phyloP scores from a whole-genome alignment of 2,329 filamentous ascomycete species.

The Diaporthe vaccinii region DNA sequence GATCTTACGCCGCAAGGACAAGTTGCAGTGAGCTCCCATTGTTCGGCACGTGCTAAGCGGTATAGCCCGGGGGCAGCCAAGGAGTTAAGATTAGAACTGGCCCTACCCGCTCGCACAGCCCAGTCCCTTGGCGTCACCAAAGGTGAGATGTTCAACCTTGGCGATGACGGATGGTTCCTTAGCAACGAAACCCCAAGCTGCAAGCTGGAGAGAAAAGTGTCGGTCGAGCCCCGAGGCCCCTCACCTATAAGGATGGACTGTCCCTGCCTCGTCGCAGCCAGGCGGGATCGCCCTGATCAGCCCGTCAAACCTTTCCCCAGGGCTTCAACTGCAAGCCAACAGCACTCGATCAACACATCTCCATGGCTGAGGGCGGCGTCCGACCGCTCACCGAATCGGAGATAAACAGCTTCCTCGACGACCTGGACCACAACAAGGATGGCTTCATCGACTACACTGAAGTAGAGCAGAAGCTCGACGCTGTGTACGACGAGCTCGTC shows the following conservation, averaged over 20 bases:
- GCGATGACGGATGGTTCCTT: slow-evolving; percentile 21
- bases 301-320: not conserved
- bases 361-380: slow-evolving; percentile 42
- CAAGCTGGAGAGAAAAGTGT: not conserved
- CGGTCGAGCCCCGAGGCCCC: not conserved
- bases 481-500: slow-evolving; percentile 64
- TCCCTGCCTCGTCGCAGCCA: not conserved
- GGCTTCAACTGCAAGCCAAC: not conserved
- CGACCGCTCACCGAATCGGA: slow-evolving; percentile 61
- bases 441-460: slow-evolving; percentile 66
- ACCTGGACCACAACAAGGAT: slow-evolving; percentile 65
- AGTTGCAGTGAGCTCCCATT: not conserved
- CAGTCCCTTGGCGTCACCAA: slow-evolving; percentile 21
- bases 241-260: not conserved
- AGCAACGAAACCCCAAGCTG: not conserved
- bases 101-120: slow-evolving; percentile 21
- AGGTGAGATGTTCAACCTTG: slow-evolving; percentile 26
- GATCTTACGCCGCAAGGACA: slow-evolving; percentile 3
- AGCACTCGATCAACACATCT: not conserved
- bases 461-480: slow-evolving; percentile 65
- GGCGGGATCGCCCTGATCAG: not conserved
- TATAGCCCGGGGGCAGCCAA: slow-evolving; percentile 2
- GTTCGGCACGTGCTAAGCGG: not conserved
- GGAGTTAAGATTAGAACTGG: slow-evolving; percentile 28
- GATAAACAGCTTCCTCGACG: slow-evolving; percentile 65